Percentiles rank a stretch among this genome's conserved stretches.
Conservation (phyloP, 257 asterid species). For the Verbena officinalis region DNA sequence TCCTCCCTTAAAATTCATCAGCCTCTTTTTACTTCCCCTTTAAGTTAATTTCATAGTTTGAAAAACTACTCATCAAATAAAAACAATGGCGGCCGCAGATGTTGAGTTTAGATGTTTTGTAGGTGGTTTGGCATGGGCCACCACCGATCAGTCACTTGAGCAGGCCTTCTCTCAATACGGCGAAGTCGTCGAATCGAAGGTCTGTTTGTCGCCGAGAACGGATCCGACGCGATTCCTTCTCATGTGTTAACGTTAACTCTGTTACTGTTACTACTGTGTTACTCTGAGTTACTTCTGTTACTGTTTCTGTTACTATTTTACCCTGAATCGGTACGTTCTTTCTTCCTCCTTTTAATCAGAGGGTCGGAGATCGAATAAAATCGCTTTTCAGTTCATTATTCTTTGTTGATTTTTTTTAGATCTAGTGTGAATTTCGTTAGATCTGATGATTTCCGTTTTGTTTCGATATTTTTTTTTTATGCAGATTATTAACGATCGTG, state of each 20-base stretch:
- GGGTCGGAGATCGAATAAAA: constrained; percentile 70
- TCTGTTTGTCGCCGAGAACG: constrained; percentile 75
- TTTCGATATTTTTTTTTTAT: background rate
- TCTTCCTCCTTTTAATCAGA: constrained; percentile 58
- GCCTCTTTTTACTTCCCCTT: background rate
- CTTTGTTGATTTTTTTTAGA: background rate
- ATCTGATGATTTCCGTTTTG: constrained; percentile 28
- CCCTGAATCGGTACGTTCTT: constrained; percentile 81
- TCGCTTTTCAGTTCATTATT: constrained; percentile 36
- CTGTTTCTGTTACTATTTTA: constrained; percentile 54
- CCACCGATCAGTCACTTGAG: constrained; percentile 66
- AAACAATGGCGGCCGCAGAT: constrained; percentile 57
- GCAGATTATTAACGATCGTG: constrained; percentile 84
- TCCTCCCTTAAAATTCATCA: background rate
- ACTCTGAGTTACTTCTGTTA: constrained; percentile 36
- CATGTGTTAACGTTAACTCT: constrained; percentile 50
- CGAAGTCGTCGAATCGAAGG: constrained; percentile 83
- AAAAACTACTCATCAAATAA: background rate
- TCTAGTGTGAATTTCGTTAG: constrained; percentile 10
- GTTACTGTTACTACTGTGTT: constrained; percentile 48
- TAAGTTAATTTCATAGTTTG: too few relatives aligned
- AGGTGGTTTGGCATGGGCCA: constrained; percentile 95
- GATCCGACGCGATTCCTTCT: constrained; percentile 57
- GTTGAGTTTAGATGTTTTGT: constrained; percentile 86
- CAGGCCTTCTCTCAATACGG: constrained; percentile 73